Evolutionary conservation across 257 asterid species (phyloP), one percentile per base, ranked within the genome.

Genomic region (Nicotiana tabacum): DNA sequence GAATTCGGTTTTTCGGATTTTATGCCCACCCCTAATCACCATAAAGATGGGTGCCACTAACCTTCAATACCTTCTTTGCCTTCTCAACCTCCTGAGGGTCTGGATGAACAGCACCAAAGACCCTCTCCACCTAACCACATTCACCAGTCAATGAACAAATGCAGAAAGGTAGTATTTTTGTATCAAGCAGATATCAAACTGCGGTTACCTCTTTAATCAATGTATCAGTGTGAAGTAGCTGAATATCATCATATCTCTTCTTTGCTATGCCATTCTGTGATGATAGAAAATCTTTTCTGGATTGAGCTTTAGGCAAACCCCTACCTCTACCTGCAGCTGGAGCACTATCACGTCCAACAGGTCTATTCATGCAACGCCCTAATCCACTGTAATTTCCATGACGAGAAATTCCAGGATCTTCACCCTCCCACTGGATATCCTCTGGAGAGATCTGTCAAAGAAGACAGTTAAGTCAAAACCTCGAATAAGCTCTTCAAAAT

Each of bases 291-390:
- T 88, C 98, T 87, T 91, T 93, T 82, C 94, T 85, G 29, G 93
- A 77, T 66, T 89, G 98, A 89, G 91, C 82, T 89, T 90, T 95
- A 13, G 89, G 33, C 89, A 90, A 39, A 35, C 97, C 98, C 83
- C 98, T 87, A 64, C 97, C 98, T 89, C 94, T 91, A 76, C 95
- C 97, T 5, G 88, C 88, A 78, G 92, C 96, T 53, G 93, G 92
- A 70, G 85, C 91, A 81, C 84, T 88, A 82, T 88, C 94, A 60
- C 96, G 93, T 16, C 90, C 98, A 80, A 84, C 84, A 81, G 93
- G 89, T 85, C 94, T 89, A 83, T 82, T 90, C 89, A 85, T 66
- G 43, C 92, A 94, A 81, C 83, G 96, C 76, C 91, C 95, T 57
- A 93, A 43, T 43, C 48, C 48, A 43, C 48, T 43, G 48, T 8